phyloP scores from a whole-genome alignment of 2,329 filamentous ascomycete genomes.

The Laburnicola sp. region DNA sequence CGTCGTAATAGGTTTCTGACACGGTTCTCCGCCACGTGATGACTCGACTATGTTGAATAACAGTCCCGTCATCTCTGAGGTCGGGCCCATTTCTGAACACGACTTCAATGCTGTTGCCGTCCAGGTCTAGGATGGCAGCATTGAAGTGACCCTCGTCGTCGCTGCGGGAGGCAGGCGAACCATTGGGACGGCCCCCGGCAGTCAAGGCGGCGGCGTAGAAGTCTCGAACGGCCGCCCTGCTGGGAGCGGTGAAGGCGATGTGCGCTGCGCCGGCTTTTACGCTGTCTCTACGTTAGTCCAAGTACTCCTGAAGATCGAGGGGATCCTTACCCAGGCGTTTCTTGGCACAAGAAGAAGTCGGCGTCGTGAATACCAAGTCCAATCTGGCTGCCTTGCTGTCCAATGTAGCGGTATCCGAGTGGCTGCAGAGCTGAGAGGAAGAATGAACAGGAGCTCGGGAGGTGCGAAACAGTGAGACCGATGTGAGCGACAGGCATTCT shows the following conservation, averaged over 20 bases:
- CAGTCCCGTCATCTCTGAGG: conserved; percentile 44
- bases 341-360: conserved; percentile 67
- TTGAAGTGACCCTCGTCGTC: conserved; percentile 61
- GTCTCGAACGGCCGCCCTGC: conserved; percentile 65
- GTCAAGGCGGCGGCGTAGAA: conserved; percentile 73
- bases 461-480: conserved; percentile 71
- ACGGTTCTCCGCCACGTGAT: conserved; percentile 46
- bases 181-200: conserved; percentile 64
- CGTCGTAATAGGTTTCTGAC: conserved; percentile 35
- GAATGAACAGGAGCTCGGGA: conserved; percentile 80
- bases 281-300: conserved; percentile 36
- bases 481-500: conserved; percentile 65
- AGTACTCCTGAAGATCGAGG: conserved; percentile 19
- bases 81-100: conserved; percentile 59
- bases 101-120: conserved; percentile 83
- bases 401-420: conserved; percentile 73
- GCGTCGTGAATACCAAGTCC: conserved; percentile 63
- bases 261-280: conserved; percentile 59
- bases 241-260: conserved; percentile 70
- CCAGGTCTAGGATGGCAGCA: conserved; percentile 70
- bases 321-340: conserved; percentile 58
- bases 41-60: conserved; percentile 50
- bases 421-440: conserved; percentile 79
- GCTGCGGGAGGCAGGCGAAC: conserved; percentile 58
- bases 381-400: conserved; percentile 62